Base-by-base conservation (phyloP, 2,329 filamentous ascomycete genomes). In the Fusarium setosum region DNA sequence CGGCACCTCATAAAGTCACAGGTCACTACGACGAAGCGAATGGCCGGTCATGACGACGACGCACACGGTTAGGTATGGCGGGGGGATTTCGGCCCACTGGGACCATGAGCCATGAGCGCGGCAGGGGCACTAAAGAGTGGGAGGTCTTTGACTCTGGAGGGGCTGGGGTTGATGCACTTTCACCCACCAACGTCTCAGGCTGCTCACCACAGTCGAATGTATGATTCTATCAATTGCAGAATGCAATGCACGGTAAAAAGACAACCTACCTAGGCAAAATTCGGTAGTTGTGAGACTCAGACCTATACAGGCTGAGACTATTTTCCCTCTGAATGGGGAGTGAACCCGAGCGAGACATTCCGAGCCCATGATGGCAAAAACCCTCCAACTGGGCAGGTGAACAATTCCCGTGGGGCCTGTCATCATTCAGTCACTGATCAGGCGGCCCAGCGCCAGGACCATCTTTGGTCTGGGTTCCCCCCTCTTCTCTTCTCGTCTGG, bases 21-120 rank as follows among this genome's bases (percentile, higher is more conserved):
- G 55, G 59, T 67, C 50, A 61, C 37, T 41, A 67, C 58, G 62
- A 44, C 63, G 54, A 59, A 59, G 58, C 49, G 40, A 53, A 64
- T 58, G 63, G 62, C 61, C 61, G 62, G 66, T 63, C 53, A 59
- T 56, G 53, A 56, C 53, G 54, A 57, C 40, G 54, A 56, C 50
- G 63, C 63, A 67, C 63, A 45, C 63, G 59, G 63, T 61, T 67
- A 67, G 56, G n/a, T n/a, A n/a, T n/a, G n/a, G 63, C 54, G 50
- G 63, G 63, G 56, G 49, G 54, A 18, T 42, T 32, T 15, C 18
- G 49, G 47, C 51, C 51, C 40, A 37, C 50, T 26, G 38, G 18
- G 24, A 40, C 26, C 32, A 50, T 41, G 32, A 32, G 24, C 42
- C 26, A 47, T 47, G 32, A n/a, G 15, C 26, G 26, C 26, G 26